phyloP scores from a whole-genome alignment of 2,329 filamentous ascomycete genomes.

The Talaromyces amestolkiae region DNA sequence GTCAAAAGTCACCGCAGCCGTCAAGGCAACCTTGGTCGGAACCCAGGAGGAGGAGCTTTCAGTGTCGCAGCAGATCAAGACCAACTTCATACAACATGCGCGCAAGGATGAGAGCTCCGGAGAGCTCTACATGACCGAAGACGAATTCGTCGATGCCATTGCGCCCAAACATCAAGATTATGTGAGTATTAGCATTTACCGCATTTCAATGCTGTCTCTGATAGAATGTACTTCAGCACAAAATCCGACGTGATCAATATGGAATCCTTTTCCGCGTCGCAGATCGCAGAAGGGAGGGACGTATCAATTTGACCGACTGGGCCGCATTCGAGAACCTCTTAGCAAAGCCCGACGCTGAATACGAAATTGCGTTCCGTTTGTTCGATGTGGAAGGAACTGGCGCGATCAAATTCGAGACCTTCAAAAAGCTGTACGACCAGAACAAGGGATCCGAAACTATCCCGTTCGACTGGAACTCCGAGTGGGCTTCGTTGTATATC shows the following conservation, averaged over 20 bases:
- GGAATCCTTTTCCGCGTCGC: conserved; percentile 88
- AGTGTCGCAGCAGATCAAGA: conserved; percentile 71
- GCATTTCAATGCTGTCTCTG: not conserved
- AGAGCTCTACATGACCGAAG: conserved; percentile 74
- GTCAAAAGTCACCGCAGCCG: conserved; percentile 61
- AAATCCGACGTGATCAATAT: conserved; percentile 96
- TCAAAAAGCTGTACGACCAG: conserved; percentile 78
- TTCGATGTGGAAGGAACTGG: conserved; percentile 86
- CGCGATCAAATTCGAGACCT: conserved; percentile 83
- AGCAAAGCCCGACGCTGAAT: conserved; percentile 91
- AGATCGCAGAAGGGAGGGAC: conserved; percentile 71
- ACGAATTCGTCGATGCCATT: conserved; percentile 89
- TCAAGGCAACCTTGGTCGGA: conserved; percentile 79
- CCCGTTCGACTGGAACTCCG: conserved; percentile 94
- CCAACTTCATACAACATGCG: conserved; percentile 74
- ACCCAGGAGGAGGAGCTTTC: conserved; percentile 54
- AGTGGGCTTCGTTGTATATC: conserved; percentile 94
- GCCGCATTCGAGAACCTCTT: conserved; percentile 90
- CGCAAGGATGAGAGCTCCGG: conserved; percentile 70
- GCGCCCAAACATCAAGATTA: conserved; percentile 86
- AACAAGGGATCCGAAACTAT: conserved; percentile 84
- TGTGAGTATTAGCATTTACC: conserved; percentile 57
- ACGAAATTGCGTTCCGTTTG: conserved; percentile 95
- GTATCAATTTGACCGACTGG: conserved; percentile 81
- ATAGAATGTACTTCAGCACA: conserved; percentile 63